Conservation (phyloP, 345 rosid genomes). For the Melaleuca alternifolia region DNA sequence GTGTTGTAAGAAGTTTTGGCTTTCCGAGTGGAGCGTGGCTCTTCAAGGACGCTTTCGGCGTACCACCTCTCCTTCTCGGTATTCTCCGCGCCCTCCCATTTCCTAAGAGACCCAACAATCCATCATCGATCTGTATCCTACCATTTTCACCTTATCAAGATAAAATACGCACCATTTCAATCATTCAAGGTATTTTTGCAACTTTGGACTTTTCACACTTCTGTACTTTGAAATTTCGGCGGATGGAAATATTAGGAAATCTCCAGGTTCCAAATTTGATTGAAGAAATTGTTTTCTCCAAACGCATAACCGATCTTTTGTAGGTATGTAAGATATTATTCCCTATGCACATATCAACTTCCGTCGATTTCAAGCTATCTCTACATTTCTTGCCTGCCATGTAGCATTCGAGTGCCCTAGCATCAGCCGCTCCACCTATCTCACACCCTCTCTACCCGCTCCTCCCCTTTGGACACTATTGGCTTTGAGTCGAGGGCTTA, state of each 20-base stretch:
- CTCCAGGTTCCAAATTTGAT: neutral
- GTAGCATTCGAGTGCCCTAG: neutral
- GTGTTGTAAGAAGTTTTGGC: neutral
- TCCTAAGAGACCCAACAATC: neutral
- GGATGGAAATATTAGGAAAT: fast-evolving
- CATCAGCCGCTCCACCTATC: neutral
- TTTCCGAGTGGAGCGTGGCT: neutral
- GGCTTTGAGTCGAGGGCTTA: neutral
- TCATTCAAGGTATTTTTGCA: neutral
- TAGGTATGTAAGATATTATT: no score
- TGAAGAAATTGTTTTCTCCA: no score
- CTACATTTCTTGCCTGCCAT: fast-evolving
- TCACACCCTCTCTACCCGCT: neutral
- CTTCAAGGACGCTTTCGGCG: no score
- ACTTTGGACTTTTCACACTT: neutral
- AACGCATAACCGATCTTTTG: no score
- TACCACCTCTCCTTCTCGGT: neutral
- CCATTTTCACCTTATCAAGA: neutral
- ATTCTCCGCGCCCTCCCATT: neutral
- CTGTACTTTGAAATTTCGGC: neutral
- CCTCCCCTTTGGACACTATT: neutral
- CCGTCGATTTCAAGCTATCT: neutral
- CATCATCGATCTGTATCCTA: neutral
- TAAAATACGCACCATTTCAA: neutral
- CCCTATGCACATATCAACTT: neutral